Base-by-base conservation (phyloP, 495 filamentous ascomycete species). In the Penicillium chermesinum region DNA sequence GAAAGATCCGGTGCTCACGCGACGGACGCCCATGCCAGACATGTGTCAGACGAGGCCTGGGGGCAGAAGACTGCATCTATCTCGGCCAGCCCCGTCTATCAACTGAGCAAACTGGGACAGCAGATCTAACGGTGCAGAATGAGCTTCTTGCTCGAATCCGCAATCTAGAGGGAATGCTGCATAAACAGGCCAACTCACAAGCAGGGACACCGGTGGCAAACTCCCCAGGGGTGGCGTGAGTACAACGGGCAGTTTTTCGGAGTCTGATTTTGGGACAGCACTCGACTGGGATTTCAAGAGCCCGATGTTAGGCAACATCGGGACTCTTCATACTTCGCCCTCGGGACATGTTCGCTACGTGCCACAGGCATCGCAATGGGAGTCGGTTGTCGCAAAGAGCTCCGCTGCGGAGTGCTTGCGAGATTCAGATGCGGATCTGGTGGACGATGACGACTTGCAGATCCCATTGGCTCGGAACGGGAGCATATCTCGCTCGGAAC, bases 281-380 rank as follows among this genome's bases (percentile, higher is more conserved):
- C 3, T 48, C 35, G 37, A 48, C 2, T 41, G 45, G 45, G 37
- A 40, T 27, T 52, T 54, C 49, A 61, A 63, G 15, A 54, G 53
- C 22, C 48, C 62, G 1, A 42, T 63, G 50, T 38, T 60, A 18
- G 60, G 46, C 1, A 62, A 57, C 42, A 52, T 65, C 22, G 69
- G 69, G 1, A 54, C 53, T 1, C 48, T 72, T 0, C 69, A 66
- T 17, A 69, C 60, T 1, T 69, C 58, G 9, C 38, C 61, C 17
- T 66, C 69, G 3, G 69, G 69, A n/a, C 64, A 72, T 59, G 66
- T 72, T 20, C 65, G 65, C 9, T 72, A 72, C 49, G 53, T 69
- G 30, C 69, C 69, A n/a, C 34, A 67, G 10, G 62, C 61, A 16
- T 64, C 60, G 15, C 64, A 63, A 36, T 71, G 66, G 66, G 63